Conservation (phyloP, 2,329 filamentous ascomycete species). For the Blumeria hordei region DNA sequence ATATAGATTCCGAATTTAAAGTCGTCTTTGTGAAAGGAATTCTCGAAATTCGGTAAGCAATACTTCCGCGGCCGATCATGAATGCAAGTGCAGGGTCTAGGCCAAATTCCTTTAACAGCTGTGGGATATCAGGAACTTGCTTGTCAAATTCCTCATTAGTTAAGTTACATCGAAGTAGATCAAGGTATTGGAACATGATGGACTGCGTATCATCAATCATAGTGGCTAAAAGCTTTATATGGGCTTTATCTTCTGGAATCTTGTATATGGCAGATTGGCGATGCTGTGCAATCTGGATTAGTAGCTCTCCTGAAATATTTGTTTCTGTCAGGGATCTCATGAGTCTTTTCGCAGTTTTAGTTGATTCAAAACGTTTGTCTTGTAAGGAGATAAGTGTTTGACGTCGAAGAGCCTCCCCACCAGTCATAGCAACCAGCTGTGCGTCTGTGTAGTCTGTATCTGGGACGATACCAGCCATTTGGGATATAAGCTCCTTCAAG, state of each 20-base stretch:
- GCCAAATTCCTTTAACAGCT: slow-evolving; percentile 54
- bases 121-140: slow-evolving; percentile 49
- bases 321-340: slow-evolving; percentile 58
- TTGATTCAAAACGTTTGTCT: slow-evolving; percentile 58
- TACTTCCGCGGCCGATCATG: slow-evolving; percentile 51
- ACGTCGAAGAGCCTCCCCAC: slow-evolving; percentile 53
- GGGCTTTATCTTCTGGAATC: slow-evolving; percentile 43
- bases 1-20: slow-evolving; percentile 6
- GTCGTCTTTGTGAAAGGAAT: slow-evolving; percentile 6
- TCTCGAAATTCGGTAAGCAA: slow-evolving; percentile 35
- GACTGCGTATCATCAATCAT: slow-evolving; percentile 78
- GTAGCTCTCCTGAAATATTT: slow-evolving; percentile 52
- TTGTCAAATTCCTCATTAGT: slow-evolving; percentile 52
- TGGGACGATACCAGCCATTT: slow-evolving; percentile 83
- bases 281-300: slow-evolving; percentile 82
- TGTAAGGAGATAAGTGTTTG: slow-evolving; percentile 60
- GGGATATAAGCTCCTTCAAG: slow-evolving; percentile 66
- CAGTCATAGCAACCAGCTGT: slow-evolving; percentile 71
- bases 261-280: slow-evolving; percentile 67
- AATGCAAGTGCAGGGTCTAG: slow-evolving; percentile 66
- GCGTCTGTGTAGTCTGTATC: slow-evolving; percentile 71
- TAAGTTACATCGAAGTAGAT: slow-evolving; percentile 63
- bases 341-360: slow-evolving; percentile 52
- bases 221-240: slow-evolving; percentile 72
- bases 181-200: slow-evolving; percentile 67